Base-by-base conservation (phyloP, 2,329 filamentous ascomycete genomes). In the Cladophialophora psammophila region DNA sequence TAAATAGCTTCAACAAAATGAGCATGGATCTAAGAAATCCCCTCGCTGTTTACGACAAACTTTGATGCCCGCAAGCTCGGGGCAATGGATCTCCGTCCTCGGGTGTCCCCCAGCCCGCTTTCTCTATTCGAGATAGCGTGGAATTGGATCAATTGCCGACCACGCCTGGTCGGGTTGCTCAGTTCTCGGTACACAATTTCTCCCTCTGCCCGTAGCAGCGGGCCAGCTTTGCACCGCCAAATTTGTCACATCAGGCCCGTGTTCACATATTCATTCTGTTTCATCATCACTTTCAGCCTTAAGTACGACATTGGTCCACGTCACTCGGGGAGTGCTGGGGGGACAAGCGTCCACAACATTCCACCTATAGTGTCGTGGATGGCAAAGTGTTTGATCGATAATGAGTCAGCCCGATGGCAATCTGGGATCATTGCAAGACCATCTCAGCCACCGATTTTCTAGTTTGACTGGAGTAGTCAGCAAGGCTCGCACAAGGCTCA, bases 351-450 rank as follows among this genome's bases (percentile, higher is more conserved):
- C 36, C 2, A 40, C 13, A 40, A 13, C 9, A 12, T 35, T 5
- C 12, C 20, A 18, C 42, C 20, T 18, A 3, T 34, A 8, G n/a
- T 26, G 40, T 48, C 38, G 31, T 36, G 26, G 40, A 35, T 15
- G 20, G 26, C 56, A 35, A 59, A 59, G 9, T 59, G 38, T 35
- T 59, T 8, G 36, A 58, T 45, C 31, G 32, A 45, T 32, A 42
- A 38, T 63, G 60, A 55, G 60, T 63, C 60, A 63, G 60, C 60
- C 5, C 12, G 60, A 5, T 42, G 1, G 35, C 48, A 50, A 63
- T 63, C 36, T 42, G 36, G 12, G 12, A 40, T 40, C 36, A 13
- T 5, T n/a, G 40, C 40, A 42, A 13, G 40, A 13, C 36, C 5
- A 10, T n/a, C 26, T 60, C n/a, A 20, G 54, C 35, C 54, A 34